Evolutionary conservation across 768 basidiomycete species (phyloP), one percentile per base, ranked within the genome.

Genomic region (Trichaptum fuscoviolaceum): DNA sequence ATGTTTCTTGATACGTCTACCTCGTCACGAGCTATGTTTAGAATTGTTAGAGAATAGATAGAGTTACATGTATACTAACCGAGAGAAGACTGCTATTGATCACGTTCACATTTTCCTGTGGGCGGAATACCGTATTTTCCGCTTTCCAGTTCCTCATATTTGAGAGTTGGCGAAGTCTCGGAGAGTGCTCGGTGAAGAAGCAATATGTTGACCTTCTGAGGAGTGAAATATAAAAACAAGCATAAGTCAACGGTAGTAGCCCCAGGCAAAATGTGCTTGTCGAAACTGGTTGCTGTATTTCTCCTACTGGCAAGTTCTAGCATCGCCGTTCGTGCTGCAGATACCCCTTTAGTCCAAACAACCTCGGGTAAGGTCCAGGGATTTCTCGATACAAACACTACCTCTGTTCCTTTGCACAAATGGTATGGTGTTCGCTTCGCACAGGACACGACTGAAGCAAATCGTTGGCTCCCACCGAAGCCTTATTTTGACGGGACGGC

Each of bases 401-500:
- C 72, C 6, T 58, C 66, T 24, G 67, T 71, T 8, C 65, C 67
- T n/a, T 63, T 73, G 12, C 68, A 71, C 64, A 73, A 73, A 63
- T 73, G 72, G 72, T 65, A 69, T 24, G 72, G 71, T 18, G 68
- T 71, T n/a, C 66, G 58, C 30, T 72, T 68, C 58, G 72, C 72
- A 2, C 68, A 64, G n/a, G 69, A 70, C 58, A 73, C 72, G 17
- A 69, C 71, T 18, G 72, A 71, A 24, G 64, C 59, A 30, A 73
- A 73, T 65, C 66, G 72, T 20, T 73, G 72, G 72, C 63, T 62
- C 63, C 71, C 72, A 58, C 72, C 72, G 9, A 69, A 72, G 64
- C 64, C 69, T 4, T 64, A 67, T 25, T 36, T 57, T 57, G 64
- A 27, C 65, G 60, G 62, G 17, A 58, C 7, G 65, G 12, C 63